A percentile compares a stretch with the other conserved stretches of the same genome.
phyloP scores from a whole-genome alignment of 2,329 filamentous ascomycete species.

The Lojkania enalia region DNA sequence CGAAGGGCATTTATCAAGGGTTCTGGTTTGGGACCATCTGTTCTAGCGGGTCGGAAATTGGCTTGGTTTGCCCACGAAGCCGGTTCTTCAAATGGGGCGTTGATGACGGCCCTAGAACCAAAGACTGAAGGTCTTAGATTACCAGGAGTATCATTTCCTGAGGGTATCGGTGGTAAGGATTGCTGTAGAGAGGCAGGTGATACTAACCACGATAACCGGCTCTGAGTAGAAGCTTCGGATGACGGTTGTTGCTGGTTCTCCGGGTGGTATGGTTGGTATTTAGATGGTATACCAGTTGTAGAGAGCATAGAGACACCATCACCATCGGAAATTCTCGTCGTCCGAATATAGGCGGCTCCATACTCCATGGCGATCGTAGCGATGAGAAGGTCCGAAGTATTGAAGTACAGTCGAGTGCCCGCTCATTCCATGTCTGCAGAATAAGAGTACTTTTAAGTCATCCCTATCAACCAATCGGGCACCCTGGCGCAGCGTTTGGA shows the following conservation, averaged over 20 bases:
- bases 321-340: slow-evolving; percentile 6
- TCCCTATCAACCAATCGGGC: background rate
- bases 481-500: background rate
- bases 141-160: background rate
- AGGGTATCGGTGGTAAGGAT: slow-evolving; percentile 7
- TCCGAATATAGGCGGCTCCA: slow-evolving; percentile 9
- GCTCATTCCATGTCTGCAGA: slow-evolving; percentile 8
- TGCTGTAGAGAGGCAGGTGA: slow-evolving; percentile 9
- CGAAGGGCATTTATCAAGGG: background rate
- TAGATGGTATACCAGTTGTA: slow-evolving; percentile 3
- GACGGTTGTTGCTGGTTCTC: slow-evolving; percentile 5
- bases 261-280: slow-evolving; percentile 12
- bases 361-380: slow-evolving; percentile 12
- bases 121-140: slow-evolving; percentile 10
- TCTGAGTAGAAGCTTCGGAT: slow-evolving; percentile 1
- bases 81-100: slow-evolving; percentile 13
- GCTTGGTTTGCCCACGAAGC: slow-evolving; percentile 12
- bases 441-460: slow-evolving; percentile 1
- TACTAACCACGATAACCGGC: slow-evolving; percentile 3
- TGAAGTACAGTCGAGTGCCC: background rate
- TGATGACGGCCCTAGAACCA: slow-evolving; percentile 12
- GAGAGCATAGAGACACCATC: slow-evolving; percentile 15
- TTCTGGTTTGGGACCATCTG: slow-evolving; percentile 9
- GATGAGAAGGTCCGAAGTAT: background rate
- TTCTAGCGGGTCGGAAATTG: slow-evolving; percentile 5